A percentile compares a stretch with the other conserved stretches of the same genome.
Evolutionary conservation across 176 grass and related monocot genomes (phyloP).

Genomic region (Pharus latifolius): DNA sequence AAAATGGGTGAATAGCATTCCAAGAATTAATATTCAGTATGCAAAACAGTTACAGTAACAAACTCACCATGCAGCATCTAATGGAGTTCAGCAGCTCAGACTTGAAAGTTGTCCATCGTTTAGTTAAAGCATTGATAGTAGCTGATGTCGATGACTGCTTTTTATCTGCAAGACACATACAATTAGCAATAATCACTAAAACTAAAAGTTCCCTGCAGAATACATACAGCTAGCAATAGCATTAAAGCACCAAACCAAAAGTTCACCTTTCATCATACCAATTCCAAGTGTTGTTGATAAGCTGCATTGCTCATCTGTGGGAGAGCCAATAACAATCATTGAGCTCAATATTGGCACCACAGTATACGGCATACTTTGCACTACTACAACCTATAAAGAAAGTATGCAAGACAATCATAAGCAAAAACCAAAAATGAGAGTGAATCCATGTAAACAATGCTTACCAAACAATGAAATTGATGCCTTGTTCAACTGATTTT

Average conservation of each 20-base stretch:
- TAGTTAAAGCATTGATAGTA: slow-evolving; percentile 23
- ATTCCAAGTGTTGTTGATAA: slow-evolving; percentile 8
- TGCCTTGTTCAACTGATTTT: background rate
- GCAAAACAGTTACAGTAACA: background rate
- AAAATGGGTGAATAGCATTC: background rate
- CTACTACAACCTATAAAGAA: slow-evolving; percentile 3
- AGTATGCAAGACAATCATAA: background rate
- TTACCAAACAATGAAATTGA: background rate
- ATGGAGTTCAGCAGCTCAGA: slow-evolving; percentile 21
- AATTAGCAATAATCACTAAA: background rate
- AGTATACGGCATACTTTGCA: background rate
- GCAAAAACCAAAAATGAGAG: background rate
- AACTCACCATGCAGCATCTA: slow-evolving; percentile 30
- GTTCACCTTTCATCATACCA: background rate
- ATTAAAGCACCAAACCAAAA: too few relatives aligned
- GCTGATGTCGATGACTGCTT: slow-evolving; percentile 8
- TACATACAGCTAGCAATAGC: background rate
- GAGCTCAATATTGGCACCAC: background rate
- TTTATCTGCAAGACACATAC: slow-evolving; percentile 15
- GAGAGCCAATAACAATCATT: slow-evolving; percentile 22
- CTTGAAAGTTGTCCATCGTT: slow-evolving; percentile 22
- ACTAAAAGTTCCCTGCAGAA: background rate
- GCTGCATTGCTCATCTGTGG: background rate
- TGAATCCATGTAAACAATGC: background rate
- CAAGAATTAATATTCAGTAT: background rate